phyloP scores from a whole-genome alignment of 371 early-diverging fungal species.

The Vavraia culicis region DNA sequence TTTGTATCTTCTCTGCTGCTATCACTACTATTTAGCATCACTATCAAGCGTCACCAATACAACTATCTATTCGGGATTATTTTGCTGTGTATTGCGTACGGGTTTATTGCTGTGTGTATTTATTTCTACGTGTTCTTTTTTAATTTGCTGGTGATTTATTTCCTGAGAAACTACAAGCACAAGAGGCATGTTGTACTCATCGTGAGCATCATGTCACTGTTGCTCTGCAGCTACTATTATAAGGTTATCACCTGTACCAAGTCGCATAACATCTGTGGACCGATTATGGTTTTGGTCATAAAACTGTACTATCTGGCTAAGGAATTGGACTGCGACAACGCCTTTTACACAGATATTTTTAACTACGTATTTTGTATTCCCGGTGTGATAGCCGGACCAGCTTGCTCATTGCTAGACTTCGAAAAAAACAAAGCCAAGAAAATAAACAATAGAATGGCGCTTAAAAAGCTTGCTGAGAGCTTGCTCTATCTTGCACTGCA shows the following conservation, averaged over 20 bases:
- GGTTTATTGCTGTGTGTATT: conserved; percentile 4
- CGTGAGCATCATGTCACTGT: conserved; percentile 14
- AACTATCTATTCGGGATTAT: conserved; percentile 1
- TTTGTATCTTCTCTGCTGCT: too few species aligned
- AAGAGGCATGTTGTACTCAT: conserved; percentile 12
- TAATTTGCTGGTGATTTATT: conserved; percentile 6
- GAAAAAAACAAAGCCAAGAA: conserved; percentile 7
- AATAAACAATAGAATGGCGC: not conserved
- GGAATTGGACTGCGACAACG: conserved; percentile 7
- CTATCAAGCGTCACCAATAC: too few species aligned
- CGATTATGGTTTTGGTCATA: conserved; percentile 28
- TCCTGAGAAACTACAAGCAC: not conserved
- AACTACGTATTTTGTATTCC: conserved; percentile 22
- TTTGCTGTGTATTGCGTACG: conserved; percentile 22
- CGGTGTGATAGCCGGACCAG: conserved; percentile 22
- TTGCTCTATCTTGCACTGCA: conserved; percentile 9
- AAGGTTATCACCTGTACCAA: conserved; percentile 2
- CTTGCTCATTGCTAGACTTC: conserved; percentile 8
- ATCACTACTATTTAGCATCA: too few species aligned
- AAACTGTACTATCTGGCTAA: conserved; percentile 28
- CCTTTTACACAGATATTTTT: conserved; percentile 6
- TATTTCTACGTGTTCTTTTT: conserved; percentile 3
- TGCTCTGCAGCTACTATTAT: conserved; percentile 19
- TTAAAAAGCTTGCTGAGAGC: conserved; percentile 1
- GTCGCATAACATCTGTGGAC: conserved; percentile 26